phyloP scores from a whole-genome alignment of 1,284 basidiomycete species.

The Ustilago crameri region DNA sequence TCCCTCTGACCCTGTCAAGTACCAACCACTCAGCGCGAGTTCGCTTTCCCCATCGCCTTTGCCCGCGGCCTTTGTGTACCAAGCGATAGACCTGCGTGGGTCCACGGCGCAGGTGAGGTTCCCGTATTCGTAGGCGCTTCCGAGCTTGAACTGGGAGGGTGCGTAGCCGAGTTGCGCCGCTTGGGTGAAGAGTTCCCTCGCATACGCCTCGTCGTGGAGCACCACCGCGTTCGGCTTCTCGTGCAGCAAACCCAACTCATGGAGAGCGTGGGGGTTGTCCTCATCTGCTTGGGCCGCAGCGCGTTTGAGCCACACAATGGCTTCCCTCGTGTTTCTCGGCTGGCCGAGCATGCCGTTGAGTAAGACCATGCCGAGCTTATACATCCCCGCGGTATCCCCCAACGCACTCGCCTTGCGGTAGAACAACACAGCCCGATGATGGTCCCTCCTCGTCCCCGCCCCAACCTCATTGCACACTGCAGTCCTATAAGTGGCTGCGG shows the following conservation, averaged over 20 bases:
- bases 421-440: constrained; percentile 88
- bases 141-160: constrained; percentile 93
- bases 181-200: constrained; percentile 87
- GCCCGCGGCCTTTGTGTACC: constrained; percentile 98
- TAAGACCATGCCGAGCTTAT: constrained; percentile 96
- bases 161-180: constrained; percentile 93
- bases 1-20: constrained; percentile 82
- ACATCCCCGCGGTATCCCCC: constrained; percentile 98
- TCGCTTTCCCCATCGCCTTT: constrained; percentile 94
- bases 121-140: constrained; percentile 94
- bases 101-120: constrained; percentile 88
- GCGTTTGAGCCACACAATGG: constrained; percentile 91
- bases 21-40: constrained; percentile 96
- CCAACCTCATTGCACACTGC: constrained; percentile 99
- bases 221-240: constrained; percentile 71
- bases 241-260: constrained; percentile 92
- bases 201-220: constrained; percentile 79
- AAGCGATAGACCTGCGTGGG: constrained; percentile 90
- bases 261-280: constrained; percentile 96
- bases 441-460: constrained; percentile 93
- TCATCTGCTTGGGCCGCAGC: constrained; percentile 97
- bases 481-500: constrained; percentile 93
- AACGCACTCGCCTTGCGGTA: constrained; percentile 96
- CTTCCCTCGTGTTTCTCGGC: constrained; percentile 86
- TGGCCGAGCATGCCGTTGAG: constrained; percentile 87